Percentiles rank a stretch among this genome's conserved stretches.
Conservation (phyloP, 768 basidiomycete genomes). For the Leccinum incarnatum region DNA sequence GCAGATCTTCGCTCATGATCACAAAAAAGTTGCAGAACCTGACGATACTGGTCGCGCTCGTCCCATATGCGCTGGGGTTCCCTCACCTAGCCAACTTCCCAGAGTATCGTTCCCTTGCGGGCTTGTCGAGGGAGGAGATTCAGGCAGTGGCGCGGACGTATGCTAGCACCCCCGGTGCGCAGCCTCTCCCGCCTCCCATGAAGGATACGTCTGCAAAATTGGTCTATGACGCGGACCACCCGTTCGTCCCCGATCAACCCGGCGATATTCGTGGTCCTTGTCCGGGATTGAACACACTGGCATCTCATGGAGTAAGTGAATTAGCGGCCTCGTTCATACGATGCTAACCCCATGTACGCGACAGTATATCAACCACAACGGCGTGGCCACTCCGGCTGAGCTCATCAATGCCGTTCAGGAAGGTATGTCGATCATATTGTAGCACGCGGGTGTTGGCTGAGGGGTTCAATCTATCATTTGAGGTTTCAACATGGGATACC, state of each 20-base stretch:
- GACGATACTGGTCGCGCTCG: conserved; percentile 1
- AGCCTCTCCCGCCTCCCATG: conserved; percentile 22
- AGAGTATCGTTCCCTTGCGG: conserved; percentile 20
- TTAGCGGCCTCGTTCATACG: background rate
- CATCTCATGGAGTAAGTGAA: conserved; percentile 25
- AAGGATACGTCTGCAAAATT: conserved; percentile 16
- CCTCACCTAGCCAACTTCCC: conserved; percentile 16
- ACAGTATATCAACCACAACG: conserved; percentile 18
- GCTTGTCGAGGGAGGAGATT: conserved; percentile 19
- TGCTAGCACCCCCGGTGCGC: conserved; percentile 21
- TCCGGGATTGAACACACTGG: conserved; percentile 26
- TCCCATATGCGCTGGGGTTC: conserved; percentile 11
- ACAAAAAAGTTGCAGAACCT: conserved; percentile 9
- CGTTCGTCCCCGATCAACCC: conserved; percentile 9
- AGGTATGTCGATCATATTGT: conserved; percentile 4
- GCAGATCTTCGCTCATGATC: background rate
- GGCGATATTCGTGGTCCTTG: conserved; percentile 28
- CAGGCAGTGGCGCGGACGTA: conserved; percentile 11
- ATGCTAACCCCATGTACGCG: background rate
- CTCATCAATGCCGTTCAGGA: conserved; percentile 25
- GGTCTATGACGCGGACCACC: conserved; percentile 20
- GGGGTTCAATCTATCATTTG: background rate
- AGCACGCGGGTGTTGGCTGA: background rate
- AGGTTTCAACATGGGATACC: conserved; percentile 27
- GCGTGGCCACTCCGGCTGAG: conserved; percentile 22